phyloP scores from a whole-genome alignment of 257 asterid species.

The Parsonsia alboflavescens region DNA sequence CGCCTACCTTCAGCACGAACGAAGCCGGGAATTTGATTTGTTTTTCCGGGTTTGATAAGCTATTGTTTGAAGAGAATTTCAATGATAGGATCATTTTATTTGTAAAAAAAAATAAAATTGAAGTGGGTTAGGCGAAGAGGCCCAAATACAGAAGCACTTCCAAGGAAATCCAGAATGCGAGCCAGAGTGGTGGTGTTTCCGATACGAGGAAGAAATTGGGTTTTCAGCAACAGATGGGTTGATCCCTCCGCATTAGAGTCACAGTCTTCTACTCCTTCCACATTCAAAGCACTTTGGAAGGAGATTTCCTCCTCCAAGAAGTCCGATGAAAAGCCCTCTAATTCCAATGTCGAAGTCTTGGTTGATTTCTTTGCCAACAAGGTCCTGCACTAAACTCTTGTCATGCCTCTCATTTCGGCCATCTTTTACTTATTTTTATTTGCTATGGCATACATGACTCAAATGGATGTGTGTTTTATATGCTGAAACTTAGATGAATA shows the following conservation, averaged over 20 bases:
- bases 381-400: slow-evolving; percentile 26
- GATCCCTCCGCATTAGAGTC: slow-evolving; percentile 44
- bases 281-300: slow-evolving; percentile 59
- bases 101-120: background rate
- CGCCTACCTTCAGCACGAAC: too few relatives aligned
- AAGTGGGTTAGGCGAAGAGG: background rate
- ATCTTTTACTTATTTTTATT: background rate
- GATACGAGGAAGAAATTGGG: slow-evolving; percentile 88
- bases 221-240: slow-evolving; percentile 70
- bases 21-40: too few relatives aligned
- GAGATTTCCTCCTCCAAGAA: slow-evolving; percentile 35
- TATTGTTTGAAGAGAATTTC: background rate
- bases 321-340: slow-evolving; percentile 20
- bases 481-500: slow-evolving; percentile 61
- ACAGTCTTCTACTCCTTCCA: slow-evolving; percentile 65
- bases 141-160: background rate
- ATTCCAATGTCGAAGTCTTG: slow-evolving; percentile 51
- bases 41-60: too few relatives aligned
- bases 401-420: background rate
- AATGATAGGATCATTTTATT: background rate
- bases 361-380: slow-evolving; percentile 73
- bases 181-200: slow-evolving; percentile 82
- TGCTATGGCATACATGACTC: background rate
- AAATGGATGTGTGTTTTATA: background rate
- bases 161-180: slow-evolving; percentile 44